Evolutionary conservation across 2,329 filamentous ascomycete species (phyloP).

Genomic region (Samsoniella hepiali): DNA sequence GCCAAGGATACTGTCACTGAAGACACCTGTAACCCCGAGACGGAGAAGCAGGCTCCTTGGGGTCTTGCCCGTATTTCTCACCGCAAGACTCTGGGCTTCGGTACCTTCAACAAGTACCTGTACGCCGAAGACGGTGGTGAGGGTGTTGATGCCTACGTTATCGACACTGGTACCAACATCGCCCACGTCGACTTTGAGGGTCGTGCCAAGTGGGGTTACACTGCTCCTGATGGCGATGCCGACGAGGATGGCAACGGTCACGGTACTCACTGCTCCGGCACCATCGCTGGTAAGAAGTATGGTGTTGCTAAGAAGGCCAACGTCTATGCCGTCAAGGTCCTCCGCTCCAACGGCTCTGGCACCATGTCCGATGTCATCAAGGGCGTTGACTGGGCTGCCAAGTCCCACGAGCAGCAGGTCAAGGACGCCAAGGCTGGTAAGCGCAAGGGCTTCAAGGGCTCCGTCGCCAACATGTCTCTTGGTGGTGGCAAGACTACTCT

Average conservation of each 20-base stretch:
- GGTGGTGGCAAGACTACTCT: constrained; percentile 94
- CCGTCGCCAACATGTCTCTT: constrained; percentile 98
- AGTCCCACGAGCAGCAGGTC: constrained; percentile 71
- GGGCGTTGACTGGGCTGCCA: constrained; percentile 92
- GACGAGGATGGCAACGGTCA: constrained; percentile 96
- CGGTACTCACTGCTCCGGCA: constrained; percentile 98
- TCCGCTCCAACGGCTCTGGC: constrained; percentile 93
- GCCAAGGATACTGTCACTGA: constrained; percentile 36
- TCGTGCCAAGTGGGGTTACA: constrained; percentile 95
- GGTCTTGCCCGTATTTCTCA: constrained; percentile 97
- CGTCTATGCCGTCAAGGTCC: constrained; percentile 96
- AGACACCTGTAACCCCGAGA: constrained; percentile 51
- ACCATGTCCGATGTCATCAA: constrained; percentile 99
- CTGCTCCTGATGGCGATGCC: constrained; percentile 78
- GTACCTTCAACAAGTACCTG: constrained; percentile 97
- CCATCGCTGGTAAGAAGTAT: constrained; percentile 96
- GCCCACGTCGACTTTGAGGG: constrained; percentile 97
- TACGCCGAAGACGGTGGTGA: constrained; percentile 87
- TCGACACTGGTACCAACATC: constrained; percentile 93
- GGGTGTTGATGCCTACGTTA: constrained; percentile 97
- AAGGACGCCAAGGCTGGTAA: constrained; percentile 80
- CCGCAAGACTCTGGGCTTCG: constrained; percentile 80
- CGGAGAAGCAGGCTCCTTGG: constrained; percentile 96
- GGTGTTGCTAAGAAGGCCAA: constrained; percentile 99
- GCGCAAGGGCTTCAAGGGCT: constrained; percentile 97